These are phyloP conservation scores for Leccinum solheimii DNA, from an alignment of 1,284 basidiomycete genomes.

Conservation along the genomic window DNA sequence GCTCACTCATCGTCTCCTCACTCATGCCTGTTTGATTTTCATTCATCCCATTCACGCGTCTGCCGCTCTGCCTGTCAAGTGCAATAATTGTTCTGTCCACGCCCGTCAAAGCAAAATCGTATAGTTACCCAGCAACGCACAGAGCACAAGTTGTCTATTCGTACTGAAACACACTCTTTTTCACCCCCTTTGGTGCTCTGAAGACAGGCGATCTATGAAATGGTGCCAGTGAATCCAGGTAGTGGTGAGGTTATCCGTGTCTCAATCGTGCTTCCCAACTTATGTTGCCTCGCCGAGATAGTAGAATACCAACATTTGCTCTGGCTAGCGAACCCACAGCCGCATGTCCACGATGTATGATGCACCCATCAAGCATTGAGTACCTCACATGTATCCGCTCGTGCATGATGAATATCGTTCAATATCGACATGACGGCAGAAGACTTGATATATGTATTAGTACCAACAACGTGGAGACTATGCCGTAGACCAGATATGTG, in stretches of 20 bases:
- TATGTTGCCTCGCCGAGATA: constrained; percentile 4
- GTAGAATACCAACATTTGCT: neutral
- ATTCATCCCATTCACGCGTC: constrained; percentile 17
- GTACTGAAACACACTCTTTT: constrained; percentile 25
- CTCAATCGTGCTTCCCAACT: neutral
- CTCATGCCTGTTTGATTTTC: constrained; percentile 33
- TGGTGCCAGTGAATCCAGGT: neutral
- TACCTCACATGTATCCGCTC: constrained; percentile 14
- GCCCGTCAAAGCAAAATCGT: constrained; percentile 33
- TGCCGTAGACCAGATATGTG: constrained; percentile 1
- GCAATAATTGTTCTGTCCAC: constrained; percentile 35
- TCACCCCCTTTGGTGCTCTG: constrained; percentile 13
- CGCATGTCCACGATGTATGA: neutral
- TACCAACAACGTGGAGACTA: constrained; percentile 10
- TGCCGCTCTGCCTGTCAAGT: constrained; percentile 27
- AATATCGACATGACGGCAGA: constrained; percentile 8
- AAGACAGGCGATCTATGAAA: neutral
- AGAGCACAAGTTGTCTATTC: constrained; percentile 17
- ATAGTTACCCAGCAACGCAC: constrained; percentile 29
- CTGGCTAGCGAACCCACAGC: neutral
- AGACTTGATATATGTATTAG: constrained; percentile 19
- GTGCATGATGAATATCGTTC: constrained; percentile 11
- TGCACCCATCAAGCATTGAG: constrained; percentile 13
- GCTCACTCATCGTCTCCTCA: constrained; percentile 31
- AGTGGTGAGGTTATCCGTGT: constrained; percentile 17